Base-by-base conservation (phyloP, 164 flowering plant species). In the Berberis thunbergii region DNA sequence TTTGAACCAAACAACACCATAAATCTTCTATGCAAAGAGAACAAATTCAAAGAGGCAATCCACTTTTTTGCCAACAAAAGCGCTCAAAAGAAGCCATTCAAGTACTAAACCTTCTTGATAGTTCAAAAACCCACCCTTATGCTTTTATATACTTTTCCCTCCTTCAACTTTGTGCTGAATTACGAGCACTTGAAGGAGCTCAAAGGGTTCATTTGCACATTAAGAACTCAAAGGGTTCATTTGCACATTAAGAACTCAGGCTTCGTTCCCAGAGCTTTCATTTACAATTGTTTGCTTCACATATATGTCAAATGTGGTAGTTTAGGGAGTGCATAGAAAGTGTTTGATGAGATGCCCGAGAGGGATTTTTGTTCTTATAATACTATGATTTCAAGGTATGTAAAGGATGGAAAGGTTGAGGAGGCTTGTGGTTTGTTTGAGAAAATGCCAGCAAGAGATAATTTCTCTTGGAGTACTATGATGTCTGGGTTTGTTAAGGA, bases 291-390 rank as follows among this genome's bases (percentile, higher is more conserved):
- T 46, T 63, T 72, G 1, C 54, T 72, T 2, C 66, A 68, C 13
- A 43, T 68, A 66, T 69, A 72, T 10, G 60, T 66, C 0, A 72
- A 72, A 56, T 72, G 71, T 49, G 66, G 56, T 9, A 61, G 72
- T 38, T 49, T 71, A 4, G 45, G 6, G 0, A 66, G 66, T 64
- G 76, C 76, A 4, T 67, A 70, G 6, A 57, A 45, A 2, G 2
- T 64, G 62, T 76, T 76, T 54, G 76, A 72, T 42, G 66, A 61
- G 41, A 76, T 76, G 79, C 9, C 61, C 41, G 69, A 72, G 41
- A 70, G 65, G 53, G 79, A 76, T 49, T 59, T 64, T 42, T 76
- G 79, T 64, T 76, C 79, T 38, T 76, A 74, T 73, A 76, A 76
- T 45, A 76, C 74, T 1, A 60, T 76, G 62, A 69, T 73, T 4